A percentile compares a stretch with the other conserved stretches of the same genome.
These are phyloP conservation scores for Gracilariopsis chorda DNA, from an alignment of 23 red algal species.

Conservation along the genomic window DNA sequence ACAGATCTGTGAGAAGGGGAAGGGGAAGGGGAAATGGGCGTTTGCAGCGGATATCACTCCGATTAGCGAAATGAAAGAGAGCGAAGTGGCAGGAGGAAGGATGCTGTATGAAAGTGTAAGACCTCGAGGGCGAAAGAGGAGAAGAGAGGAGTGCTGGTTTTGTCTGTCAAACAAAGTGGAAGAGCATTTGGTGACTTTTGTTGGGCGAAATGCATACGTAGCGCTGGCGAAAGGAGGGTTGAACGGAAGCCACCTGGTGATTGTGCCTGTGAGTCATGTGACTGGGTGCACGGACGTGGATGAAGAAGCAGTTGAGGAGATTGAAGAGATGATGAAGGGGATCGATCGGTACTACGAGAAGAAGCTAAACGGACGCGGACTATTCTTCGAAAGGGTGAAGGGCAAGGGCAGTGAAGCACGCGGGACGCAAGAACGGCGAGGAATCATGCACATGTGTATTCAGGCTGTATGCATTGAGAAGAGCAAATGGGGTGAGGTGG, in stretches of 20 bases:
- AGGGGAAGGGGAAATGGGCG: not conserved
- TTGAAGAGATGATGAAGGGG: not conserved
- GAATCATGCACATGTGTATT: slow-evolving; percentile 14
- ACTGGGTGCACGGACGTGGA: not conserved
- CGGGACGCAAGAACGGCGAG: not conserved
- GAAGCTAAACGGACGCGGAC: not conserved
- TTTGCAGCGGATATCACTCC: slow-evolving; percentile 7
- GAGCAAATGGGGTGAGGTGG: not conserved
- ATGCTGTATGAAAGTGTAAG: not conserved
- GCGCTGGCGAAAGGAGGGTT: slow-evolving; percentile 1
- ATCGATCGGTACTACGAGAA: not conserved
- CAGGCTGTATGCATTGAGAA: not conserved
- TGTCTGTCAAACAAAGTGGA: slow-evolving; percentile 2
- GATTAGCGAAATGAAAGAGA: not conserved
- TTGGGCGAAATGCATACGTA: not conserved
- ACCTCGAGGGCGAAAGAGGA: not conserved
- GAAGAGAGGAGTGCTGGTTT: slow-evolving; percentile 1
- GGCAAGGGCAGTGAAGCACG: not conserved
- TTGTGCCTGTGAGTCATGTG: not conserved
- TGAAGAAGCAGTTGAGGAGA: not conserved
- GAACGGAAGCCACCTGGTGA: not conserved
- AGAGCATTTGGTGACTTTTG: not conserved
- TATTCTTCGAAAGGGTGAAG: not conserved
- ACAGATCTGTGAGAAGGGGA: not conserved
- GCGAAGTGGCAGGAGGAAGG: not conserved